Evolutionary conservation across 495 filamentous ascomycete species (phyloP).

Genomic region (Trichoderma orchidacearum): DNA sequence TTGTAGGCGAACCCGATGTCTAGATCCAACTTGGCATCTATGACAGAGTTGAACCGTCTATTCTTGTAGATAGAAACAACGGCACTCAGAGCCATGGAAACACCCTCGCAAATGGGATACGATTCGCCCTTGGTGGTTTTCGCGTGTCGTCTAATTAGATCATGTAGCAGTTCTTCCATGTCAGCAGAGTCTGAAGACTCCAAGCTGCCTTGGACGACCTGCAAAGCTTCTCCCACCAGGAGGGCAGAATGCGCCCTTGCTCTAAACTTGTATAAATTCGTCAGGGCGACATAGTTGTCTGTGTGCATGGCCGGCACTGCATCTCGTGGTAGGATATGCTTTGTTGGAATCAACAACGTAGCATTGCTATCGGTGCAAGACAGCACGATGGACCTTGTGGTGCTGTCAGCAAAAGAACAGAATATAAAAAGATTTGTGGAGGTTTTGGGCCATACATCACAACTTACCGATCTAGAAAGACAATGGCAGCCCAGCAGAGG

Average conservation of each 20-base stretch:
- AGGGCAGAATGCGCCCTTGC: not conserved
- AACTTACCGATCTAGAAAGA: not conserved
- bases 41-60: not conserved
- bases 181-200: not conserved
- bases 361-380: not conserved
- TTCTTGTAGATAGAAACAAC: not conserved
- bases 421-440: not conserved
- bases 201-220: not conserved
- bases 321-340: not conserved
- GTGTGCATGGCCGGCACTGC: not conserved
- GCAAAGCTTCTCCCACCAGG: not conserved
- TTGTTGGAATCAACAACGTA: not conserved
- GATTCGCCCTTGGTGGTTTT: not conserved
- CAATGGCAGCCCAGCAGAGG: not conserved
- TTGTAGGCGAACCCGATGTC: not conserved
- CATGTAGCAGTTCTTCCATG: not conserved
- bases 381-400: not conserved
- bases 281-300: not conserved
- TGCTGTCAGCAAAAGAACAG: not conserved
- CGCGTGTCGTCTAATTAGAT: not conserved
- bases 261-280: not conserved
- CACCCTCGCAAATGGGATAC: not conserved
- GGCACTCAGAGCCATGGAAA: not conserved
- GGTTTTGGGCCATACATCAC: no score
- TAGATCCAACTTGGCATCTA: not conserved